phyloP scores from a whole-genome alignment of 1,139 yeast species.

The Kazachstania sp. region DNA sequence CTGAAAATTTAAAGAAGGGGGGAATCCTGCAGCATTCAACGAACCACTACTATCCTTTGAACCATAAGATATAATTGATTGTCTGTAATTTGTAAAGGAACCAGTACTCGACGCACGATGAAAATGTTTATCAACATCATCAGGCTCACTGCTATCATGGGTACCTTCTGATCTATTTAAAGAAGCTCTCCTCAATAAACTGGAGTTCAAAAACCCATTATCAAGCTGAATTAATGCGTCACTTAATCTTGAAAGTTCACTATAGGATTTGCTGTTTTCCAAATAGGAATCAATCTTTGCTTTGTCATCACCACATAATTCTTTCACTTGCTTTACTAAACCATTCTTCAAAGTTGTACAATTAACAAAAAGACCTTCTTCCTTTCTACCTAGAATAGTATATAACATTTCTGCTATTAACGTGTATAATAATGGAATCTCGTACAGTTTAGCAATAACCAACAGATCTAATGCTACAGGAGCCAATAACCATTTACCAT shows the following conservation, averaged over 20 bases:
- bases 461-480: constrained; percentile 62
- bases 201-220: constrained; percentile 56
- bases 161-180: constrained; percentile 7
- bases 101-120: constrained; percentile 2
- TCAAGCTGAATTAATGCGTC: constrained; percentile 38
- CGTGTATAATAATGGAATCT: constrained; percentile 60
- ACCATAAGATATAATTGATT: constrained; percentile 7
- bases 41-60: constrained; percentile 25
- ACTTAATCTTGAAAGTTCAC: constrained; percentile 17
- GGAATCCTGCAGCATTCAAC: constrained; percentile 14
- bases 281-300: constrained; percentile 35
- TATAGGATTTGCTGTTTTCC: constrained; percentile 16
- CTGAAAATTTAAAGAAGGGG: constrained; percentile 5
- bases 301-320: constrained; percentile 17
- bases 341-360: constrained; percentile 18
- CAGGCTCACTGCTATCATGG: constrained; percentile 3
- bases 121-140: not conserved
- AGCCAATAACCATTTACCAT: constrained; percentile 57
- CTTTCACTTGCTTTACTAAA: constrained; percentile 13
- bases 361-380: constrained; percentile 42
- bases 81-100: not conserved
- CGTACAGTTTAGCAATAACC: constrained; percentile 53
- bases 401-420: constrained; percentile 58
- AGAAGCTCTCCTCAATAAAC: constrained; percentile 39
- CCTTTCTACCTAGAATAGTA: constrained; percentile 57